Percentiles rank a stretch among this genome's conserved stretches.
Evolutionary conservation across 169 alveolate species (phyloP).

Genomic region (Plasmodium knowlesi): DNA sequence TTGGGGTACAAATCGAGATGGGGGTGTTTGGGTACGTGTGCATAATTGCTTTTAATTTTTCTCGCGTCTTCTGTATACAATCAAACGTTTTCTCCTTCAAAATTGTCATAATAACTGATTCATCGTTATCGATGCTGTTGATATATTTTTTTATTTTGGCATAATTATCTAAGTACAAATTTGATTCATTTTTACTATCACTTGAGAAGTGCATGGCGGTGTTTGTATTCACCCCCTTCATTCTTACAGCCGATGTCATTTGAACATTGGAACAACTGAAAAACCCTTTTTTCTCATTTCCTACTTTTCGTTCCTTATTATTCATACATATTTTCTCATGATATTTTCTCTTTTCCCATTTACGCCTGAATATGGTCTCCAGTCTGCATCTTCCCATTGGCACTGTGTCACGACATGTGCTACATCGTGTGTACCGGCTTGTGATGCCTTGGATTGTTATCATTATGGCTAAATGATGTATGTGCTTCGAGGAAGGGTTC

Average conservation of each 20-base stretch:
- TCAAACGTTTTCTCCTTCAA: constrained; percentile 74
- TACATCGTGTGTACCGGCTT: neutral
- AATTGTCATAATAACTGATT: constrained; percentile 61
- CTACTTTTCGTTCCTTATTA: neutral
- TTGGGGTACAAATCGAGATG: constrained; percentile 74
- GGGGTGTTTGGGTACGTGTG: constrained; percentile 74
- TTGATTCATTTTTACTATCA: constrained; percentile 10
- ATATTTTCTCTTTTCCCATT: neutral
- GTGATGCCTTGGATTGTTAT: neutral
- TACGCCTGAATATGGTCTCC: neutral
- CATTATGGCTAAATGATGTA: neutral
- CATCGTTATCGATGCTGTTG: constrained; percentile 62
- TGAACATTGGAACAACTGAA: neutral
- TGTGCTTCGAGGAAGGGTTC: neutral
- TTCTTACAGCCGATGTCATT: neutral
- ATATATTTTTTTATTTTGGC: constrained; percentile 44
- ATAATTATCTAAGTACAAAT: constrained; percentile 61
- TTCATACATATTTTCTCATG: constrained; percentile 8
- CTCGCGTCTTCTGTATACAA: constrained; percentile 71
- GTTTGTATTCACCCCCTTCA: neutral
- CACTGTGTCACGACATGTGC: neutral
- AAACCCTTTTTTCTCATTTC: constrained; percentile 13
- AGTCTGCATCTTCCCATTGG: neutral
- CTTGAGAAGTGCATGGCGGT: constrained; percentile 25
- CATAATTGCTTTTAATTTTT: constrained; percentile 59